A percentile compares a stretch with the other conserved stretches of the same genome.
These are phyloP conservation scores for Zea luxurians DNA, from an alignment of 176 grass and related monocot species.

Conservation along the genomic window DNA sequence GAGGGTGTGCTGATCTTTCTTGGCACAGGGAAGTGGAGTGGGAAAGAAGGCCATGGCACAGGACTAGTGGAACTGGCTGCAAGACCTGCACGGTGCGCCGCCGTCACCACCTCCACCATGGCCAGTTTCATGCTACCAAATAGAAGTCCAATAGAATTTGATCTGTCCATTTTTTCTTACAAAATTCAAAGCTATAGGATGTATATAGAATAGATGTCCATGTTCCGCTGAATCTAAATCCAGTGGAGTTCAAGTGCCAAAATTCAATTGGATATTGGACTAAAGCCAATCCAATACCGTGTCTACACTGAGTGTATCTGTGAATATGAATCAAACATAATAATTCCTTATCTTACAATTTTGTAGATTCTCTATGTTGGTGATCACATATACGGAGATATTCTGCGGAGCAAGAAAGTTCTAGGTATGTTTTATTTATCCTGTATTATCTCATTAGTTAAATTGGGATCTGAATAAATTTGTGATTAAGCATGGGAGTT, in stretches of 20 bases:
- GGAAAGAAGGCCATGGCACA: neutral
- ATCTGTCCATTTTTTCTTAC: neutral
- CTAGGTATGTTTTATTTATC: slow-evolving; percentile 56
- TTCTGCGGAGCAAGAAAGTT: slow-evolving; percentile 98
- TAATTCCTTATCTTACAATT: slow-evolving; percentile 27
- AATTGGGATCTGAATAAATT: neutral
- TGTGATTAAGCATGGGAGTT: slow-evolving; percentile 4
- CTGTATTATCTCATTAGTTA: neutral
- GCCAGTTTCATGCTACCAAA: neutral
- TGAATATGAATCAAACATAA: slow-evolving; percentile 16
- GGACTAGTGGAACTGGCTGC: neutral
- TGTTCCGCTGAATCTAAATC: too few species aligned
- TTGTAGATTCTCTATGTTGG: slow-evolving; percentile 94
- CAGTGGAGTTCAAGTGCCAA: neutral
- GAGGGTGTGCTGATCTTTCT: too few species aligned
- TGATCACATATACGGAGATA: slow-evolving; percentile 98
- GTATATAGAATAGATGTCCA: neutral
- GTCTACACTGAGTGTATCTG: slow-evolving; percentile 5
- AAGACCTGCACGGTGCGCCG: neutral
- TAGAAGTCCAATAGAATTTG: neutral
- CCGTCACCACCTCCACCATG: neutral
- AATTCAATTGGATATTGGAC: neutral
- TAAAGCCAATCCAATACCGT: neutral
- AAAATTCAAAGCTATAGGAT: neutral
- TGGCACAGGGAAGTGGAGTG: too few species aligned